A percentile compares a stretch with the other conserved stretches of the same genome.
phyloP scores from a whole-genome alignment of 805 yeast species.

The Starmerella bombi region DNA sequence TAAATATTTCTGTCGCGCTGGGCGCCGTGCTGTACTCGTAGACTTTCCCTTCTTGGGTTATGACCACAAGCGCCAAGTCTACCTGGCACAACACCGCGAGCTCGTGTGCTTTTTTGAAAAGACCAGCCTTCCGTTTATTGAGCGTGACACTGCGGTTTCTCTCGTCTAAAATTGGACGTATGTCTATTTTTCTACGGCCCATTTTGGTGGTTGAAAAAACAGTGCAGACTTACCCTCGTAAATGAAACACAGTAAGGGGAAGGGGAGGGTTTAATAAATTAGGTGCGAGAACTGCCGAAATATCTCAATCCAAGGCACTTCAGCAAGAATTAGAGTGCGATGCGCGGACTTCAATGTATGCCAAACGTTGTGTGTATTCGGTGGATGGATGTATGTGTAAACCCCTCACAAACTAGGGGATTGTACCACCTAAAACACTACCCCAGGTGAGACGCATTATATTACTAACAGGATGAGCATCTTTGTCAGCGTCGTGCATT shows the following conservation, averaged over 20 bases:
- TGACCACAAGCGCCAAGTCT: slow-evolving; percentile 78
- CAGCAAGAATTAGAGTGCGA: no score
- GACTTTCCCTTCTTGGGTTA: slow-evolving; percentile 63
- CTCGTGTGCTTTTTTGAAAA: slow-evolving; percentile 71
- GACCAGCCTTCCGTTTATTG: slow-evolving; percentile 86
- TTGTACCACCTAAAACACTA: neutral
- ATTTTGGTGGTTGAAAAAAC: slow-evolving; percentile 29
- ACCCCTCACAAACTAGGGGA: no score
- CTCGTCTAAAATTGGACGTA: slow-evolving; percentile 81
- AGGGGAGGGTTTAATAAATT: no score
- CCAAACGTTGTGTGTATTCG: no score
- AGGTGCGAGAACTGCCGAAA: no score
- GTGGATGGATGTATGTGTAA: no score
- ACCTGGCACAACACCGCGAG: slow-evolving; percentile 83
- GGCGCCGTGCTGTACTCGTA: slow-evolving; percentile 67
- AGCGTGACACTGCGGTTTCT: slow-evolving; percentile 65
- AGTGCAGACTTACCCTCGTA: no score
- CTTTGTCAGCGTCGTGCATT: neutral
- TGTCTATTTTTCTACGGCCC: slow-evolving; percentile 96
- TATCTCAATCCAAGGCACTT: no score
- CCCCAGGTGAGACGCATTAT: neutral
- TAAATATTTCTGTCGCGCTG: slow-evolving; percentile 41
- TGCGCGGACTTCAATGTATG: no score
- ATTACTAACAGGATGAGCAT: neutral
- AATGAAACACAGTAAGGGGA: no score